Conservation (phyloP, 164 flowering plant species). For the Magnolia changhungtana region DNA sequence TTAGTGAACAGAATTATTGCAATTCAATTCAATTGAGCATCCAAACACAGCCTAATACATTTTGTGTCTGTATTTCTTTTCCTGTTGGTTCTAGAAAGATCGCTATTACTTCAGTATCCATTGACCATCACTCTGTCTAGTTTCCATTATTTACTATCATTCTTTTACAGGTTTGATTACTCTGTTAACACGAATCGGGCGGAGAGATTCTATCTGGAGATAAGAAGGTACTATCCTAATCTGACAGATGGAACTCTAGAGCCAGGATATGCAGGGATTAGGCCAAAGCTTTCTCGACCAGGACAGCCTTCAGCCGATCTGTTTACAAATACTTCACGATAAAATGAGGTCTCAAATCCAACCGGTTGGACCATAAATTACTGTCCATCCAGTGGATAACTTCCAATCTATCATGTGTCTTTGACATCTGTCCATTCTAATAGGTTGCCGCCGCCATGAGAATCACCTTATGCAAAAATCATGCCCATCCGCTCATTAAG, state of each 20-base stretch:
- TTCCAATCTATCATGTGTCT: too few relatives aligned
- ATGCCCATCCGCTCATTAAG: too few relatives aligned
- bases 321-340: neutral
- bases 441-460: neutral
- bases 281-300: conserved; percentile 85
- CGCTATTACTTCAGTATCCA: neutral
- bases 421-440: neutral
- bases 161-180: conserved; percentile 69
- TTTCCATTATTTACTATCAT: neutral
- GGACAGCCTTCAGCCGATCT: conserved; percentile 49
- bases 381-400: too few relatives aligned
- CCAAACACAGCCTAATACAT: neutral
- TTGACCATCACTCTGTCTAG: neutral
- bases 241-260: conserved; percentile 69
- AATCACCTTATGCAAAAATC: too few relatives aligned
- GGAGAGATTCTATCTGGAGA: conserved; percentile 59
- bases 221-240: conserved; percentile 77
- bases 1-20: too few relatives aligned
- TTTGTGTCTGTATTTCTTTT: too few relatives aligned
- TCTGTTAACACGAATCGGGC: conserved; percentile 50
- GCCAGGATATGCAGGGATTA: conserved; percentile 85
- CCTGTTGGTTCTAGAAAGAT: too few relatives aligned
- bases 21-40: neutral
- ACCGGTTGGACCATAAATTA: too few relatives aligned
- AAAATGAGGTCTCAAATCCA: neutral